These are phyloP conservation scores for Neurospora sp. DNA, from an alignment of 495 filamentous ascomycete genomes.

Conservation along the genomic window DNA sequence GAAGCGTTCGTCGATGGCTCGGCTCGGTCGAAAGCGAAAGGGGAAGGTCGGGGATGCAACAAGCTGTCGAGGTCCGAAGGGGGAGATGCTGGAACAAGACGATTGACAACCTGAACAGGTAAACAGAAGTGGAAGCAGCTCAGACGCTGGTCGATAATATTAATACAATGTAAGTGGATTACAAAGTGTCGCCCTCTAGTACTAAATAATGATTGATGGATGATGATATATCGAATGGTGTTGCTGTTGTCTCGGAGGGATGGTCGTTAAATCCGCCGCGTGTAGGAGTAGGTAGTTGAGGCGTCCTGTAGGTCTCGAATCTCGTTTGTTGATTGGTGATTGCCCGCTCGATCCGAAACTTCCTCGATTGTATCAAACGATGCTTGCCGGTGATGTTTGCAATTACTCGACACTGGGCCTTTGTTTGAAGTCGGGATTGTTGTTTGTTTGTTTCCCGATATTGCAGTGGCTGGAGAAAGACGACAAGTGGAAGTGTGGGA, in stretches of 20 bases:
- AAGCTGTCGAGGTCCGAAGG: neutral
- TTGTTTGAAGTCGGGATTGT: neutral
- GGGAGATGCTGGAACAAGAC: neutral
- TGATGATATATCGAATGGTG: neutral
- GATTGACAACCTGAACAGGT: neutral
- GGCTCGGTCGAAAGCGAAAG: neutral
- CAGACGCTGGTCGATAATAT: neutral
- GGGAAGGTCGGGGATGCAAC: neutral
- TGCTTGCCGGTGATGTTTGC: neutral
- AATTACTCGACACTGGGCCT: neutral
- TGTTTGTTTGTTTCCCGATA: neutral
- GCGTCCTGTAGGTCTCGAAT: neutral
- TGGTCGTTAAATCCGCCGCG: neutral
- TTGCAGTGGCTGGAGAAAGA: neutral
- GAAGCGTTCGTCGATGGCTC: neutral
- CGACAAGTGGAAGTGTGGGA: neutral
- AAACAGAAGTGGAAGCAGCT: neutral
- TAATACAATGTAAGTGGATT: neutral
- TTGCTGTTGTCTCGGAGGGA: neutral
- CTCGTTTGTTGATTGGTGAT: neutral
- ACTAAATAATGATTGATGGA: neutral
- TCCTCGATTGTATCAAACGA: neutral
- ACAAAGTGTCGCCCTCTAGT: neutral
- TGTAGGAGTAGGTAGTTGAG: no score
- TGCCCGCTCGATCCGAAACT: neutral